Evolutionary conservation across 768 basidiomycete species (phyloP), one percentile per base, ranked within the genome.

Genomic region (Boletus tylopilopsis): DNA sequence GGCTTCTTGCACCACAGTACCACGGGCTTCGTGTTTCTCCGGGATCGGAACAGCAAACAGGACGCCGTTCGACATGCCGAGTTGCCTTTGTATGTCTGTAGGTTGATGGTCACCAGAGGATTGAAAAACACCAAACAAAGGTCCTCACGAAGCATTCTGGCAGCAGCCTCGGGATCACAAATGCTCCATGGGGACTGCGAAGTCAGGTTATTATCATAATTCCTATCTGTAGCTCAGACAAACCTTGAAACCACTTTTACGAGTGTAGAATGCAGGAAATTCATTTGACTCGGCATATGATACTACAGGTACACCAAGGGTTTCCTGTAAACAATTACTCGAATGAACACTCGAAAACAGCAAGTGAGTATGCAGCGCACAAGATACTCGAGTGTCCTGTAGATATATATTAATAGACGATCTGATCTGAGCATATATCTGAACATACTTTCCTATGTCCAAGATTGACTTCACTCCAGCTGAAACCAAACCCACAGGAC

Each of bases 211-310:
- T 18, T 9, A 16, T 30, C 40, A 42, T 23, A 2, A 39, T 21
- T n/a, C 21, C 21, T 21, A 23, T 24, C 9, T 9, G 35, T 24
- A 22, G 15, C 3, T 29, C 47, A 38, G 32, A 25, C 59, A 45
- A 40, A 34, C 90, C 73, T 87, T 74, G 64, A 85, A 84, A 1
- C 95, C 95, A 54, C 91, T 94, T 43, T 73, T 74, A 16, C 87
- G 85, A 12, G 82, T 80, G 66, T 93, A 99, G 72, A 99, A 99
- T 0, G 94, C 96, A 2, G 96, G 96, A 58, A 98, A 98, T 57
- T 94, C 89, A 16, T 78, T 73, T 0, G 84, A 82, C 38, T 78
- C 61, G 1, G 83, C 82, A 58, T 89, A 94, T 0, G 90, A 80
- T 5, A 94, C 66, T 2, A 96, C 94, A 2, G 92, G 91, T 12